Conservation (phyloP, 257 asterid genomes). For the Solanum gracilifrons region DNA sequence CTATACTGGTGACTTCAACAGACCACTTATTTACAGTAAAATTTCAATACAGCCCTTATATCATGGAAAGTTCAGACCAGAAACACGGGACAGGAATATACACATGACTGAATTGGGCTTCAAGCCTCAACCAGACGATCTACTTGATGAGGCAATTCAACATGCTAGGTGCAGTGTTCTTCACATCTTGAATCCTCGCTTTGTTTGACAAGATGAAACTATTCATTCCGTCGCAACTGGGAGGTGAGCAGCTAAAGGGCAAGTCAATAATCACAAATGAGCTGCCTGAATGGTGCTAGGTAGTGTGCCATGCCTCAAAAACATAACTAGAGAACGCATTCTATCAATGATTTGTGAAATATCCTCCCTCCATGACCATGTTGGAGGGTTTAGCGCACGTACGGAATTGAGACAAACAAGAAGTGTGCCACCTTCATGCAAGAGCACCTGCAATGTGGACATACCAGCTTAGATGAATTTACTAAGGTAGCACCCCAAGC, state of each 20-base stretch:
- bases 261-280: conserved; percentile 12
- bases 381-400: conserved; percentile 70
- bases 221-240: background rate
- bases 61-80: background rate
- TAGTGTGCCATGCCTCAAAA: conserved; percentile 1
- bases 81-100: background rate
- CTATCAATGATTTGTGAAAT: conserved; percentile 25
- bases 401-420: conserved; percentile 86
- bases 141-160: background rate
- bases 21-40: background rate
- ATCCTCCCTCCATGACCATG: conserved; percentile 75
- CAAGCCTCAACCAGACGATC: background rate
- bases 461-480: background rate
- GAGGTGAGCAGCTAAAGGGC: background rate
- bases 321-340: conserved; percentile 16
- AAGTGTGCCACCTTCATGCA: conserved; percentile 97
- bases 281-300: conserved; percentile 27
- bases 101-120: background rate
- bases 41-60: background rate
- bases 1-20: background rate
- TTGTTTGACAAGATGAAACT: background rate
- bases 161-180: background rate
- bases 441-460: conserved; percentile 55
- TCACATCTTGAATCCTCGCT: background rate
- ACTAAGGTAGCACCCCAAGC: background rate